Base-by-base conservation (phyloP, 2,329 filamentous ascomycete species). In the Cladosporium velox region DNA sequence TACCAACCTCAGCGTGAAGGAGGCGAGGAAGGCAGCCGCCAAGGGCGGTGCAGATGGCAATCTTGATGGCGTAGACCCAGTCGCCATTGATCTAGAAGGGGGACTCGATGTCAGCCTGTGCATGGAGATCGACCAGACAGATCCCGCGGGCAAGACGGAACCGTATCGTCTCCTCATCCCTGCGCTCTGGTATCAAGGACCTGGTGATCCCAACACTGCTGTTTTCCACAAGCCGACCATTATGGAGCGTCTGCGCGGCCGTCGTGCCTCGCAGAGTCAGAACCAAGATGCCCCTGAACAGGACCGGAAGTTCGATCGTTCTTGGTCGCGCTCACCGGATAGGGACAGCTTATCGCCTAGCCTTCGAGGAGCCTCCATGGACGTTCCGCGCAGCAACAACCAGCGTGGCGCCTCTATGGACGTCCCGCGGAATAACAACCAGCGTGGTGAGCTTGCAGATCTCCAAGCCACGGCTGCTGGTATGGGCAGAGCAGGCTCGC, bases 91-190 rank as follows among this genome's bases (percentile, higher is more conserved):
- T 74, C 83, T 97, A 0, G 87, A 95, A 75, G 90, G 90, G 34
- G 93, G 92, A 0, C 82, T 99, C 11, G 93, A 97, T 70, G 89
- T 99, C 41, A 91, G 88, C 60, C 79, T 99, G 52, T 97, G 97
- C 72, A 88, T 97, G 68, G 95, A 99, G 79, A 88, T 97, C 68
- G 93, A 90, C 72, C 86, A 91, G 54, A 88, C 87, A 69, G 93
- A 99, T 72, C 94, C 95, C 0, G 86, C 91, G 0, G 96, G 95
- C 15, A 92, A 92, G 69, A 99, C 95, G 0, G 87, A 88, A 60
- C 92, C 93, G 10, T 99, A 99, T 77, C 85, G 92, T 47, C 80
- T 99, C 5, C 84, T 98, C 1, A 89, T 99, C 5, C 95, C 96
- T 12, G 87, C 88, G 63, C 81, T 99, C 61, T 79, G 79, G 72